Evolutionary conservation across 257 asterid genomes (phyloP).

Genomic region (Solanum appendiculatum): DNA sequence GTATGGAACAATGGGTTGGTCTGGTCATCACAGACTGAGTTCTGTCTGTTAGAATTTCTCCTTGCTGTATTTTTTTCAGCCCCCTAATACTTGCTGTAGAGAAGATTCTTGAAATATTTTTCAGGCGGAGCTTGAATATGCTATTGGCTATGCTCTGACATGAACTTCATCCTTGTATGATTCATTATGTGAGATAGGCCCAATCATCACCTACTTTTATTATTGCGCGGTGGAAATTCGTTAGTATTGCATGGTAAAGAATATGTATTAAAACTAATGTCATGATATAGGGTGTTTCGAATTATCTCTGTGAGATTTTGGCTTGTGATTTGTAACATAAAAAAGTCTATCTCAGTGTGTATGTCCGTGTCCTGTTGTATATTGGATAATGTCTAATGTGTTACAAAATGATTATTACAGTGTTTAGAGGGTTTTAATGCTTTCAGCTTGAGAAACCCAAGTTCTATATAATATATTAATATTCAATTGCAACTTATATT

Average conservation of each 20-base stretch:
- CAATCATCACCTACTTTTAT: not conserved
- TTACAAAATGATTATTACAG: not conserved
- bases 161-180: not conserved
- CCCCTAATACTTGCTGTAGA: not conserved
- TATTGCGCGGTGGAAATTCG: not conserved
- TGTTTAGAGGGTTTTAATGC: not conserved
- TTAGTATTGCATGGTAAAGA: not conserved
- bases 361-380: not conserved
- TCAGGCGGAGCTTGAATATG: not conserved
- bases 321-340: not conserved
- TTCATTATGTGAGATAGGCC: not conserved
- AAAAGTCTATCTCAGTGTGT: not conserved
- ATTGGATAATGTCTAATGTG: not conserved
- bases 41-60: not conserved
- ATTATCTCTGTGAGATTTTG: not conserved
- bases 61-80: not conserved
- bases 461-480: not conserved
- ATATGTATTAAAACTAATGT: not conserved
- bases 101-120: not conserved
- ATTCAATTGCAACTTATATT: not conserved
- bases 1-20: not conserved
- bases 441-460: not conserved
- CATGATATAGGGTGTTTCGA: not conserved
- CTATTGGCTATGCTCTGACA: not conserved
- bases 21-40: not conserved